Conservation (phyloP, 139 green algal genomes). For the Yamagishiella unicocca region DNA sequence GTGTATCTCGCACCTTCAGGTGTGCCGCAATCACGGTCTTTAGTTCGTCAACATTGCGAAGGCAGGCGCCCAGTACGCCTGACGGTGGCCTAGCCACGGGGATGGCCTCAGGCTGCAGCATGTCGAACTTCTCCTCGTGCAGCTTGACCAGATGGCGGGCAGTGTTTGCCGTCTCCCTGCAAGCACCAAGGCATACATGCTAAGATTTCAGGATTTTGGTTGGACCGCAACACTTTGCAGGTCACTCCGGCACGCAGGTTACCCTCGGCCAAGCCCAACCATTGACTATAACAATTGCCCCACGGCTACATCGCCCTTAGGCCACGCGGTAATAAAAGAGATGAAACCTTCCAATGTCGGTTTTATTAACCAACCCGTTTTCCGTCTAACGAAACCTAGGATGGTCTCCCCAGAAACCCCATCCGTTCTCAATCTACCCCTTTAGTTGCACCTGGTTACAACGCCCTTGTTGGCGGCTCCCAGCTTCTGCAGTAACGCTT, state of each 20-base stretch:
- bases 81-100: background rate
- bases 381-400: no score
- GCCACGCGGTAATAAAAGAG: no score
- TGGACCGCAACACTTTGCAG: no score
- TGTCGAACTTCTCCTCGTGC: conserved; percentile 58
- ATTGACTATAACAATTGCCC: no score
- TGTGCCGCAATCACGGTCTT: conserved; percentile 53
- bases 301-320: no score
- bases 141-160: conserved; percentile 58
- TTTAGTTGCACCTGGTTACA: conserved; percentile 56
- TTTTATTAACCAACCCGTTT: no score
- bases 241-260: no score
- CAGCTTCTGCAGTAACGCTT: conserved; percentile 60
- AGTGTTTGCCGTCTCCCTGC: conserved; percentile 59
- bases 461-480: conserved; percentile 26
- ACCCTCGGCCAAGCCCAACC: no score
- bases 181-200: background rate
- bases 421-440: no score
- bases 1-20: conserved; percentile 48
- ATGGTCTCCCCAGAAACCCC: no score
- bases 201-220: background rate
- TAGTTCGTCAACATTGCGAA: conserved; percentile 58
- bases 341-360: no score
- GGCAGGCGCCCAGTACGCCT: conserved; percentile 12
- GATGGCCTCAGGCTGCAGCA: conserved; percentile 54